phyloP scores from a whole-genome alignment of 2,329 filamentous ascomycete genomes.

The Pyrenochaeta sp. region DNA sequence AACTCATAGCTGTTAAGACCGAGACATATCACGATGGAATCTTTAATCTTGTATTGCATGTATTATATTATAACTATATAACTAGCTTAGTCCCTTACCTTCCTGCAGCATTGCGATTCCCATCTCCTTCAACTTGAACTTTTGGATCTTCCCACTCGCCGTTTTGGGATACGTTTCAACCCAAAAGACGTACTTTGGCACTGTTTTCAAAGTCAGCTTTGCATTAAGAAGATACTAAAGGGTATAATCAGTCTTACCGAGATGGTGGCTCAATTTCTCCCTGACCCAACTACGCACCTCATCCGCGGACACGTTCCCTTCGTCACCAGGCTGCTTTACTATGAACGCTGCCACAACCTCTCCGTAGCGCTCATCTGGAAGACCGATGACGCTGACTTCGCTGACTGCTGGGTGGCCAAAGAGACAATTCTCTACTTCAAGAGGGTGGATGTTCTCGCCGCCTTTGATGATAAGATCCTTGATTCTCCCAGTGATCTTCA shows the following conservation, averaged over 20 bases:
- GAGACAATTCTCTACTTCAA: constrained; percentile 90
- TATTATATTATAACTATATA: too few relatives aligned
- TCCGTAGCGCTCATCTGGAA: constrained; percentile 83
- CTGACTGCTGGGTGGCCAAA: constrained; percentile 74
- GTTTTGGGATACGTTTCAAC: constrained; percentile 89
- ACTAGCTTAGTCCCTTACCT: constrained; percentile 26
- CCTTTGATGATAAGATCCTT: constrained; percentile 96
- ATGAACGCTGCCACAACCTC: constrained; percentile 89
- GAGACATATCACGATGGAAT: too few relatives aligned
- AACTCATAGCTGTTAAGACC: too few relatives aligned
- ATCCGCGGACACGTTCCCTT: constrained; percentile 60
- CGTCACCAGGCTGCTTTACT: constrained; percentile 57
- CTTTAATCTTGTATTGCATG: too few relatives aligned
- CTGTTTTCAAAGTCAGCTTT: constrained; percentile 48
- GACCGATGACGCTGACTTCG: constrained; percentile 83
- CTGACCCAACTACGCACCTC: constrained; percentile 77
- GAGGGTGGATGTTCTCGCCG: constrained; percentile 94
- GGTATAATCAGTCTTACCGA: constrained; percentile 58
- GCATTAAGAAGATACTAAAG: neutral
- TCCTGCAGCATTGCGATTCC: constrained; percentile 53
- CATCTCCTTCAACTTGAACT: constrained; percentile 81
- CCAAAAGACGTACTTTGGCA: constrained; percentile 92
- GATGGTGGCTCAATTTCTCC: constrained; percentile 73
- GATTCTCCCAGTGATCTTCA: constrained; percentile 88
- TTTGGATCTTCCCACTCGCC: constrained; percentile 95